Base-by-base conservation (phyloP, 2,329 filamentous ascomycete species). In the Hymenoscyphus scutula region DNA sequence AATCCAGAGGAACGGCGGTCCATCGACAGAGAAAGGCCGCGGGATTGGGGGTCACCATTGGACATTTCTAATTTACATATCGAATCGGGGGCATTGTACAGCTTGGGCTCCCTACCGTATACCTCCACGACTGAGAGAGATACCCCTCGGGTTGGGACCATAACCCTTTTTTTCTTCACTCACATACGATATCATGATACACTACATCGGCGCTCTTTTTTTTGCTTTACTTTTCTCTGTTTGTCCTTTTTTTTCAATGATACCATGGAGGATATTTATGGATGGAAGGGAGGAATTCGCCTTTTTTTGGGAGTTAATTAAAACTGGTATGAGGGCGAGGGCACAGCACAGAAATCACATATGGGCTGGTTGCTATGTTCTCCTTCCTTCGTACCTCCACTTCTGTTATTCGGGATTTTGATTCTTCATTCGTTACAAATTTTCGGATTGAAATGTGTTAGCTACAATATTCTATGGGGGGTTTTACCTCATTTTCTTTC, bases 121-220 rank as follows among this genome's bases (percentile, higher is more conserved):
- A 29, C 27, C 3, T 6, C 17, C 5, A 25, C 10, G 45, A 25
- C 23, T 51, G 45, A 51, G 30, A 32, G 45, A 51, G 30, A 32
- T n/a, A 53, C 27, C 29, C 29, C 56, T 13, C 13, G 17, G 25
- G 6, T 56, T 58, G 41, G 48, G 54, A 51, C 17, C 45, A n/a
- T 48, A 45, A 30, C 45, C 48, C 54, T 61, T 62, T 48, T 62
- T 62, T 48, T 62, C 37, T 38, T n/a, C 34, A 30, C 58, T 38
- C 37, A 48, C 41, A 51, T 51, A 51, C 23, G 45, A 30, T 68
- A 70, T 72, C 74, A 76, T 78, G 77, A 78, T 62, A 56, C 53
- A 60, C 37, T 64, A 53, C 77, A 77, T 77, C 77, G 77, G 66
- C 70, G 76, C 74, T 37, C 30, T 74, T 73, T 71, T 74, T 48